Evolutionary conservation across 768 basidiomycete genomes (phyloP), one percentile per base, ranked within the genome.

Genomic region (Thelephora ganbajun): DNA sequence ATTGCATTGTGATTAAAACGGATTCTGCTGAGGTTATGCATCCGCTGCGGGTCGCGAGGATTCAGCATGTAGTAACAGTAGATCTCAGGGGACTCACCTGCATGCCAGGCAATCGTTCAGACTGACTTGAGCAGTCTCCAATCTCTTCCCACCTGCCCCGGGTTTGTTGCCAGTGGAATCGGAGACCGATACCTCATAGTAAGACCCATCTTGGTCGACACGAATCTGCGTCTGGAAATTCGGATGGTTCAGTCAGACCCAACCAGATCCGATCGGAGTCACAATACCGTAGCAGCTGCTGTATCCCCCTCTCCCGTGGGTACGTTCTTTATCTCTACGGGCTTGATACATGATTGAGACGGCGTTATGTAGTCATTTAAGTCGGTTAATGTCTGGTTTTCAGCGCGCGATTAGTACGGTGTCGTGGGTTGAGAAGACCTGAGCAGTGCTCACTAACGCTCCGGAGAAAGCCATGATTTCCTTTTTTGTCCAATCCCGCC

Each of bases 11-110:
- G 59, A 99, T 96, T 50, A 99, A 75, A 42, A 98, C 81, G 16
- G 91, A 94, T 69, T 99, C 94, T 19, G 94, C 94, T 35, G 94
- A 97, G 2, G 96, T 99, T 56, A 99, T 97, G 59, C 96, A 99
- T 2, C 96, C 96, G 50, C 94, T 96, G 54, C 33, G 54, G 43
- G 26, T 30, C 11, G 23, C 49, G 45, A 22, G 14, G 18, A 41
- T 33, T 23, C 23, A 13, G 37, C 26, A 23, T 14, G 44, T 35
- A 26, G 18, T 39, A 12, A 48, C 35, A 43, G 44, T 39, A 22
- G 18, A 45, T 14, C 18, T 13, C 4, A 34, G 20, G 9, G 2
- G 12, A 68, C 82, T 46, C 58, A 89, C 93, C 91, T 96, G 74
- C 96, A 98, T 20, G 96, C 96, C 42, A 99, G 71, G 66, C 96